A percentile compares a stretch with the other conserved stretches of the same genome.
These are phyloP conservation scores for Cercospora sp. DNA, from an alignment of 2,329 filamentous ascomycete genomes.

Conservation along the genomic window DNA sequence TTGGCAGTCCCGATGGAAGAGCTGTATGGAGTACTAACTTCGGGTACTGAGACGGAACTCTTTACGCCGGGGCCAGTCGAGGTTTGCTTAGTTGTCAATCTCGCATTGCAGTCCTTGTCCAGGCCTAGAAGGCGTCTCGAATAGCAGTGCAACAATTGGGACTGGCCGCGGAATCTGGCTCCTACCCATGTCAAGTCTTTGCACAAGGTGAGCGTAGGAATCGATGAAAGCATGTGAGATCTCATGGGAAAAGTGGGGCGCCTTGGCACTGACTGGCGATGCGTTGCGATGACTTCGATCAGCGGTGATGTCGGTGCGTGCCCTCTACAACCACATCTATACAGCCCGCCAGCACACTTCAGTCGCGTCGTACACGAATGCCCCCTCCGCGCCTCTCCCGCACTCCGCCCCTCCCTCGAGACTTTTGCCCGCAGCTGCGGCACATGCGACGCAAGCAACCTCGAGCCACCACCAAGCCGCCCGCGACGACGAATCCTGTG, in stretches of 20 bases:
- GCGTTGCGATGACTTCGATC: neutral
- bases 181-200: neutral
- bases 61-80: neutral
- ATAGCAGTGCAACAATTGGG: constrained; percentile 1
- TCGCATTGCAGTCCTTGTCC: neutral
- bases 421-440: neutral
- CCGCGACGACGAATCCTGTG: neutral
- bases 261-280: neutral
- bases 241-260: neutral
- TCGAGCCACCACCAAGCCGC: neutral
- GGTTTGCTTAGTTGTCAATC: neutral
- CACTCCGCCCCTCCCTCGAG: neutral
- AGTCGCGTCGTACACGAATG: constrained; percentile 2
- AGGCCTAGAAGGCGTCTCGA: neutral
- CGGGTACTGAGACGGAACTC: neutral
- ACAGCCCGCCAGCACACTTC: neutral
- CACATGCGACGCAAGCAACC: neutral
- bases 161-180: neutral
- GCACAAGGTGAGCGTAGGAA: neutral
- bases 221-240: neutral
- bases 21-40: neutral
- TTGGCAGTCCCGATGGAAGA: neutral
- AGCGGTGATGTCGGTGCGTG: constrained; percentile 1
- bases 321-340: neutral
- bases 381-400: neutral